These are phyloP conservation scores for Arthrinium puccinioides DNA, from an alignment of 2,329 filamentous ascomycete species.

Conservation along the genomic window DNA sequence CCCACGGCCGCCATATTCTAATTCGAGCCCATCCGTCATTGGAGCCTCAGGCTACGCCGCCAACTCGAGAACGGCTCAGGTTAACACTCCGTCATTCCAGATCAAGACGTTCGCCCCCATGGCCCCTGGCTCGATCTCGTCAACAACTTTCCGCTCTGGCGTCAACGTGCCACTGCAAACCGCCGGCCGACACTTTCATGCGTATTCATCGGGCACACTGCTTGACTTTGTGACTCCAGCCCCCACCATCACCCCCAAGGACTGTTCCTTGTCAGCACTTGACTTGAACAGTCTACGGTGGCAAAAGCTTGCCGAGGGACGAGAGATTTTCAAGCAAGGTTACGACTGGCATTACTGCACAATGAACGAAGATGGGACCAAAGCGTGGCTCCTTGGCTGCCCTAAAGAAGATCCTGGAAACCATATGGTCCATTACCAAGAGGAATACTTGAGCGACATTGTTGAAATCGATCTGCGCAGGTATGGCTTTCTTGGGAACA, in stretches of 20 bases:
- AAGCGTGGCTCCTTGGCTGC: constrained; percentile 94
- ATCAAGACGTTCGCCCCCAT: constrained; percentile 70
- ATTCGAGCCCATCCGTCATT: constrained; percentile 41
- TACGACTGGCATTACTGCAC: constrained; percentile 99
- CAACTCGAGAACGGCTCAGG: constrained; percentile 60
- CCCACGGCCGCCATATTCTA: constrained; percentile 44
- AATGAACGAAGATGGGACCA: constrained; percentile 89
- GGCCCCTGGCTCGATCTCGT: constrained; percentile 83
- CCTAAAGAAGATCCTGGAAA: constrained; percentile 63
- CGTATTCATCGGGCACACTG: constrained; percentile 86
- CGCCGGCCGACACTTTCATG: constrained; percentile 89
- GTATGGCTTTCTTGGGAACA: constrained; percentile 84
- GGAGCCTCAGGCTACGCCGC: constrained; percentile 59
- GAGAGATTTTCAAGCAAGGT: constrained; percentile 84
- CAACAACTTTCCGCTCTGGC: constrained; percentile 82
- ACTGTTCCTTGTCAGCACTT: constrained; percentile 84
- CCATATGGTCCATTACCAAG: constrained; percentile 61
- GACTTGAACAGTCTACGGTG: constrained; percentile 83
- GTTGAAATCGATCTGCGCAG: constrained; percentile 87
- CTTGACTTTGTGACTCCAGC: constrained; percentile 93
- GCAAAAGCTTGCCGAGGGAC: constrained; percentile 91
- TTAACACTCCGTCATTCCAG: constrained; percentile 59
- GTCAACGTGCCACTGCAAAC: constrained; percentile 81
- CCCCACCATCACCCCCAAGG: constrained; percentile 74
- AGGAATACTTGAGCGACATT: constrained; percentile 91